Evolutionary conservation across 257 asterid species (phyloP).

Genomic region (Nemophila menziesii): DNA sequence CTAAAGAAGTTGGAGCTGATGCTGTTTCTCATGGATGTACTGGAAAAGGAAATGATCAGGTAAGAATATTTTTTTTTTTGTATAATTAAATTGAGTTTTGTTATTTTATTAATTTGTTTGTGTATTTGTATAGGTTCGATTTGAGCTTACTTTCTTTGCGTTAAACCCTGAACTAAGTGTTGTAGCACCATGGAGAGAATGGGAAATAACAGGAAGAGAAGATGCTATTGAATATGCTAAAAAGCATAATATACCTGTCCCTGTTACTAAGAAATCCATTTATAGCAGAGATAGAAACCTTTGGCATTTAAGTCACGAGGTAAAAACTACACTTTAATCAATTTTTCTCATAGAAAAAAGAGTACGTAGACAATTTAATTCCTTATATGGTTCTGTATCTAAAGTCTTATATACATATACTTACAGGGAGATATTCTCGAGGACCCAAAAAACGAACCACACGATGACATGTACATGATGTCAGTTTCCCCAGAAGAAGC

Average conservation of each 20-base stretch:
- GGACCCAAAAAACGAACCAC: constrained; percentile 89
- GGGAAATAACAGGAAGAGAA: constrained; percentile 94
- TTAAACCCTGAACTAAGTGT: constrained; percentile 87
- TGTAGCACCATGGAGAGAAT: constrained; percentile 99
- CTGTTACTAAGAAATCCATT: constrained; percentile 90
- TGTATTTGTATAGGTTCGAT: constrained; percentile 60
- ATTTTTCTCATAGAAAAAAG: too few relatives aligned
- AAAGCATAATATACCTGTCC: constrained; percentile 85
- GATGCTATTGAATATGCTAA: constrained; percentile 93
- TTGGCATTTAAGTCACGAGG: constrained; percentile 99
- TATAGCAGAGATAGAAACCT: constrained; percentile 96
- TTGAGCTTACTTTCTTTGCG: constrained; percentile 97
- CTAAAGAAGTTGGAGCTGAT: constrained; percentile 97
- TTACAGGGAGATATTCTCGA: constrained; percentile 82
- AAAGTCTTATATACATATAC: too few relatives aligned
- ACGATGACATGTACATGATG: constrained; percentile 92
- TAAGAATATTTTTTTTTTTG: too few relatives aligned
- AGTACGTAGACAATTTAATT: too few relatives aligned
- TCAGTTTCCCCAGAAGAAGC: constrained; percentile 68
- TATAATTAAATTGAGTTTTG: too few relatives aligned
- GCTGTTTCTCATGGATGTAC: constrained; percentile 98
- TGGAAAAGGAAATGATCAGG: constrained; percentile 98
- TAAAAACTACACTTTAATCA: too few relatives aligned
- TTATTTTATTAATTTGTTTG: constrained; percentile 1
- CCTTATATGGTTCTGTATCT: too few relatives aligned